Conservation (phyloP, 495 filamentous ascomycete genomes). For the Penicillium samsonianum region DNA sequence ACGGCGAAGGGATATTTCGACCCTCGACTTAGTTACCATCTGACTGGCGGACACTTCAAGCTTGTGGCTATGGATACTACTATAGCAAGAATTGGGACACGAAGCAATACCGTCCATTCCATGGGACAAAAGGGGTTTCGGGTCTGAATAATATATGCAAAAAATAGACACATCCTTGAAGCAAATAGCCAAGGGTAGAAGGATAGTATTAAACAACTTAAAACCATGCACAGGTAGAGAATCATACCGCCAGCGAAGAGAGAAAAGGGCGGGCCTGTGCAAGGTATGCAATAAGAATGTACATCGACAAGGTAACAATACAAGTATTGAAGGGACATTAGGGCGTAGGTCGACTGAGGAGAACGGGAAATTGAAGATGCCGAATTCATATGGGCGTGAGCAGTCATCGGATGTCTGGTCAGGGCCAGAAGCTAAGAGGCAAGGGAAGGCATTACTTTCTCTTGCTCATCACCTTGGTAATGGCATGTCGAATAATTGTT, state of each 20-base stretch:
- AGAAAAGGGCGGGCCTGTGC: slow-evolving; percentile 28
- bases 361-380: slow-evolving; percentile 12
- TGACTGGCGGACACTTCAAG: not conserved
- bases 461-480: slow-evolving; percentile 79
- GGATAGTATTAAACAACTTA: slow-evolving; percentile 38
- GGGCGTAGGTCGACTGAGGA: slow-evolving; percentile 24
- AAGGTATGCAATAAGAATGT: slow-evolving; percentile 29
- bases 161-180: slow-evolving; percentile 12
- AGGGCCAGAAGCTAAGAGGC: slow-evolving; percentile 9
- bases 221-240: slow-evolving; percentile 25
- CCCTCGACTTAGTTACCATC: not conserved
- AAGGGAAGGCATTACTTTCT: slow-evolving; percentile 38
- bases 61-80: not conserved
- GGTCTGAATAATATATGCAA: slow-evolving; percentile 2
- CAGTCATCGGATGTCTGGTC: slow-evolving; percentile 22
- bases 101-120: not conserved
- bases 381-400: slow-evolving; percentile 30
- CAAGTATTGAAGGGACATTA: slow-evolving; percentile 28
- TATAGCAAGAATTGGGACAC: not conserved
- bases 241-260: slow-evolving; percentile 16
- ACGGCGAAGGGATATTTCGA: not conserved
- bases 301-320: slow-evolving; percentile 35
- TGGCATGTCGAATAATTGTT: slow-evolving; percentile 82
- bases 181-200: slow-evolving; percentile 15
- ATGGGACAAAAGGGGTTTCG: not conserved